A percentile compares a stretch with the other conserved stretches of the same genome.
Evolutionary conservation across 2,329 filamentous ascomycete genomes (phyloP).

Genomic region (Pyricularia sp.): DNA sequence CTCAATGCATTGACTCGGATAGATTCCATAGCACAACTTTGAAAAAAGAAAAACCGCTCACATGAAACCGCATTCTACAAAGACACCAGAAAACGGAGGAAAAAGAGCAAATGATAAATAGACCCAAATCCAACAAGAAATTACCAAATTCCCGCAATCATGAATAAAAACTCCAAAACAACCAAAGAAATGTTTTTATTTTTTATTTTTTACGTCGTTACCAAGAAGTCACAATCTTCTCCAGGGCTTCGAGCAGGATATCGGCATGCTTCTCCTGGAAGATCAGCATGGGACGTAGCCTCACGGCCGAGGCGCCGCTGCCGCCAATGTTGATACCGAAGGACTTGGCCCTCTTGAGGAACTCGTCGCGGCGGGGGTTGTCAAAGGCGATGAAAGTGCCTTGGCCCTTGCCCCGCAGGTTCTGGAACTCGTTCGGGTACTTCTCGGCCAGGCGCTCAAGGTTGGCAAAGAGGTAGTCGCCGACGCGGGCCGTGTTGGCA

Average conservation of each 20-base stretch:
- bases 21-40: neutral
- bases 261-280: slow-evolving; percentile 89
- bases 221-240: slow-evolving; percentile 52
- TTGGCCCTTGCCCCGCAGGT: slow-evolving; percentile 75
- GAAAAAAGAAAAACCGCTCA: neutral
- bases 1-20: neutral
- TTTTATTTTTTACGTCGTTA: neutral
- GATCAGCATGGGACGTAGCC: slow-evolving; percentile 78
- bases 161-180: neutral
- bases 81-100: neutral
- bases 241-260: slow-evolving; percentile 63
- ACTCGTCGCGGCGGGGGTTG: slow-evolving; percentile 63
- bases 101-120: neutral
- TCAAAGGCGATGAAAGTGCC: slow-evolving; percentile 93
- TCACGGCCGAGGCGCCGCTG: slow-evolving; percentile 59
- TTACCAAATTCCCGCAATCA: neutral
- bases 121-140: neutral
- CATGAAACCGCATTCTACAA: neutral
- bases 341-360: slow-evolving; percentile 65
- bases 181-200: neutral
- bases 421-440: slow-evolving; percentile 67
- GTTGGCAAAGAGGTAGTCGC: slow-evolving; percentile 62
- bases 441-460: slow-evolving; percentile 53
- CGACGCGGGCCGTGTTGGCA: slow-evolving; percentile 61
- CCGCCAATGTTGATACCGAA: slow-evolving; percentile 82